Percentiles rank a stretch among this genome's conserved stretches.
phyloP scores from a whole-genome alignment of 2,329 filamentous ascomycete species.

The Sarocladium strictum region DNA sequence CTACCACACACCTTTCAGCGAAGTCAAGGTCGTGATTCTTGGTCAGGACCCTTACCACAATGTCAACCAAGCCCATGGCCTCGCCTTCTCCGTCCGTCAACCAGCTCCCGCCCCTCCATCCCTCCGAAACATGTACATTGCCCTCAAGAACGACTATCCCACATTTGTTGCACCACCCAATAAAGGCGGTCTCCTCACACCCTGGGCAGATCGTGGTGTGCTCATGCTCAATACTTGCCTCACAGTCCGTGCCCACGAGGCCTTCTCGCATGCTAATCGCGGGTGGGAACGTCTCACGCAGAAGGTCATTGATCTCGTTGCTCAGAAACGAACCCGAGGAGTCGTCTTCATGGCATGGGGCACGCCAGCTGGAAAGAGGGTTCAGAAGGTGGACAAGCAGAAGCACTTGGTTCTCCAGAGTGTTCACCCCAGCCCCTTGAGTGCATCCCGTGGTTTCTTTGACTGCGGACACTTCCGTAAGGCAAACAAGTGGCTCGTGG shows the following conservation, averaged over 20 bases:
- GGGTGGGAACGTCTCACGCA: constrained; percentile 96
- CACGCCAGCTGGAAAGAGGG: constrained; percentile 72
- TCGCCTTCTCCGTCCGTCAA: constrained; percentile 90
- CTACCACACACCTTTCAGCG: constrained; percentile 80
- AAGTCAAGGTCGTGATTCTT: constrained; percentile 86
- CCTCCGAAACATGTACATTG: constrained; percentile 88
- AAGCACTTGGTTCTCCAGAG: constrained; percentile 79
- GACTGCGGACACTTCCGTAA: constrained; percentile 75
- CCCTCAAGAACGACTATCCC: constrained; percentile 83
- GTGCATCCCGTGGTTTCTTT: constrained; percentile 76
- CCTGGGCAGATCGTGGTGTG: constrained; percentile 91
- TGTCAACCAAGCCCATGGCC: constrained; percentile 87
- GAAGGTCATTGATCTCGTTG: constrained; percentile 81
- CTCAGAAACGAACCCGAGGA: constrained; percentile 66
- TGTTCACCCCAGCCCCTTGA: constrained; percentile 91
- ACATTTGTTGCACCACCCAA: constrained; percentile 69
- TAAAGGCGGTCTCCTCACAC: constrained; percentile 75
- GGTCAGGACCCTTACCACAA: constrained; percentile 99
- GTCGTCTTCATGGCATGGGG: constrained; percentile 98
- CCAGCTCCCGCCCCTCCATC: constrained; percentile 86
- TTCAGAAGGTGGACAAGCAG: constrained; percentile 63
- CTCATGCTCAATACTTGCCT: constrained; percentile 92
- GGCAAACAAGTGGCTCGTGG: constrained; percentile 78
- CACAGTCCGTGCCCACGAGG: constrained; percentile 83
- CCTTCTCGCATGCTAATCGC: constrained; percentile 76